Conservation (phyloP, 2,329 filamentous ascomycete genomes). For the Pseudogymnoascus sp. region DNA sequence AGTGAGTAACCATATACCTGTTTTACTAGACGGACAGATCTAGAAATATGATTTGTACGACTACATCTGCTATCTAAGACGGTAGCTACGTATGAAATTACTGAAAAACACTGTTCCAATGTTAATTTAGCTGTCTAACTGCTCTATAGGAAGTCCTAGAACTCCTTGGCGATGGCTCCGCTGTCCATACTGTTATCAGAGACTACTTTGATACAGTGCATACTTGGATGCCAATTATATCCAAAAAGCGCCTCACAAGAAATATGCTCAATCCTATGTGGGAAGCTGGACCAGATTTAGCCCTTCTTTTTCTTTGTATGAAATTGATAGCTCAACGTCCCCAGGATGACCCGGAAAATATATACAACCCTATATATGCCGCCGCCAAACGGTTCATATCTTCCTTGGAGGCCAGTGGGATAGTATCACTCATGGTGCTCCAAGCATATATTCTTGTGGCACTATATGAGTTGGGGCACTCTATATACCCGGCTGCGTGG, state of each 20-base stretch:
- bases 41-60: not conserved
- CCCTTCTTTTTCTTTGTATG: constrained; percentile 43
- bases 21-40: not conserved
- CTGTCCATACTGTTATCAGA: constrained; percentile 33
- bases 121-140: not conserved
- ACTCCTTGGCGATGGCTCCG: constrained; percentile 33
- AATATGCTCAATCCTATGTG: constrained; percentile 36
- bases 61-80: not conserved
- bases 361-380: constrained; percentile 37
- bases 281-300: constrained; percentile 40
- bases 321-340: constrained; percentile 37
- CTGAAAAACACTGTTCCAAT: not conserved
- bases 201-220: constrained; percentile 41
- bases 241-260: constrained; percentile 36
- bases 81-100: not conserved
- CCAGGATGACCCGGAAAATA: constrained; percentile 29
- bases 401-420: constrained; percentile 37
- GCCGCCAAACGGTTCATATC: constrained; percentile 37
- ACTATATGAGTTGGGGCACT: constrained; percentile 43
- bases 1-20: constrained; percentile 23
- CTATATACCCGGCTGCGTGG: constrained; percentile 45
- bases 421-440: constrained; percentile 37
- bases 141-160: constrained; percentile 33
- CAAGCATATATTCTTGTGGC: constrained; percentile 42
- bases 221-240: constrained; percentile 43